A percentile compares a stretch with the other conserved stretches of the same genome.
phyloP scores from a whole-genome alignment of 2,329 filamentous ascomycete genomes.

The Diaporthe vaccinii region DNA sequence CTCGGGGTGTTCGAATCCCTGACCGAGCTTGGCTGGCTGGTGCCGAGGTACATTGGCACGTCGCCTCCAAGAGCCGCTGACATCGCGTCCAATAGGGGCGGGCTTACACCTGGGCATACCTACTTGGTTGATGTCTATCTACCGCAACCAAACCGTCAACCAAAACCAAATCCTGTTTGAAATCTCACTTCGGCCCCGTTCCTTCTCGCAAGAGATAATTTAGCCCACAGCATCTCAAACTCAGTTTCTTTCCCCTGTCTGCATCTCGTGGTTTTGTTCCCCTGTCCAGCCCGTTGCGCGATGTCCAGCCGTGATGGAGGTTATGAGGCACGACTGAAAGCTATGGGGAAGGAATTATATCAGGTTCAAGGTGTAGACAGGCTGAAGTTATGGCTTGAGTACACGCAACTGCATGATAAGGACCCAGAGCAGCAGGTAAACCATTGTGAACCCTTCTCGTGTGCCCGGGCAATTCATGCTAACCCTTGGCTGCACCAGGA shows the following conservation, averaged over 20 bases:
- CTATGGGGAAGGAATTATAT: slow-evolving; percentile 11
- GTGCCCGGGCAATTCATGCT: background rate
- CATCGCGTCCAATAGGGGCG: background rate
- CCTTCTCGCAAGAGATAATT: background rate
- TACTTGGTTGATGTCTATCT: background rate
- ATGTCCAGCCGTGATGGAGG: slow-evolving; percentile 11
- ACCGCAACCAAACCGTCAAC: background rate
- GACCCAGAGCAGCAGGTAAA: slow-evolving; percentile 39
- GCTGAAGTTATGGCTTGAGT: slow-evolving; percentile 38
- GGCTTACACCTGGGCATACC: background rate
- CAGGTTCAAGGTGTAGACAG: slow-evolving; percentile 40
- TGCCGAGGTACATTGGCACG: slow-evolving; percentile 31
- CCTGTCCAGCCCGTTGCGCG: background rate
- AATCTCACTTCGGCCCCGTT: too few relatives aligned
- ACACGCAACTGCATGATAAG: slow-evolving; percentile 3
- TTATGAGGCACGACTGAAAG: background rate
- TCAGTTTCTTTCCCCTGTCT: background rate
- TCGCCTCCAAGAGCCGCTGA: slow-evolving; percentile 3
- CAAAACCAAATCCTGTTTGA: background rate
- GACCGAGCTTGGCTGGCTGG: background rate
- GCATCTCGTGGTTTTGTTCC: background rate
- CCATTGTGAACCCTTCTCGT: background rate
- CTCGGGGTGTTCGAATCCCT: slow-evolving; percentile 20
- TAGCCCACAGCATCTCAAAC: too few relatives aligned
- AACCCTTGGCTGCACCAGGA: slow-evolving; percentile 20